Conservation (phyloP, 2,329 filamentous ascomycete genomes). For the Talaromyces atroroseus region DNA sequence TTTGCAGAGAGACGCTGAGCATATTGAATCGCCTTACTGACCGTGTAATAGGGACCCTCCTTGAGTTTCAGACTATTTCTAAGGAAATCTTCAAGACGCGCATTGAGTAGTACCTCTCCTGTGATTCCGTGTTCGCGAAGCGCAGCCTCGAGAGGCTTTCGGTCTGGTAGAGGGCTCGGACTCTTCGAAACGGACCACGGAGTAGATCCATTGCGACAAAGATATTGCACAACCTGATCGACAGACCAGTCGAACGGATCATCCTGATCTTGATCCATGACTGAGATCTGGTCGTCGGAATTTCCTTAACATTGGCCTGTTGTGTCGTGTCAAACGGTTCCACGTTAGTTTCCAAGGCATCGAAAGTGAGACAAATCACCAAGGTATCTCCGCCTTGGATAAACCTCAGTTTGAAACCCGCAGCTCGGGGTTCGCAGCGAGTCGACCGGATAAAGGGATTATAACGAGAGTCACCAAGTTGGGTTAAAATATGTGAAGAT, state of each 20-base stretch:
- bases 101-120: conserved; percentile 51
- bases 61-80: conserved; percentile 9
- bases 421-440: background rate
- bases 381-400: background rate
- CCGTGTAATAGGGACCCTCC: conserved; percentile 11
- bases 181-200: conserved; percentile 31
- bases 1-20: conserved; percentile 8
- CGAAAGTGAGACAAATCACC: background rate
- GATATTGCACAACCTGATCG: conserved; percentile 59
- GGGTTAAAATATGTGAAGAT: background rate
- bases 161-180: conserved; percentile 46
- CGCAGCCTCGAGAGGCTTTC: conserved; percentile 46
- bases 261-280: conserved; percentile 24
- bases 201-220: conserved; percentile 53
- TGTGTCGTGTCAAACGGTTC: background rate
- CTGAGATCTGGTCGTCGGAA: background rate
- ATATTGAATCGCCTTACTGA: conserved; percentile 11
- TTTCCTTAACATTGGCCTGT: background rate
- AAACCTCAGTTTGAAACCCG: background rate
- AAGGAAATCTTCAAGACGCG: conserved; percentile 5
- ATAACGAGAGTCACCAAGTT: background rate
- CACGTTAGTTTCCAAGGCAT: background rate
- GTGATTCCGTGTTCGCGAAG: conserved; percentile 61
- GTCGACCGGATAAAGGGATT: background rate
- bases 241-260: conserved; percentile 74